Evolutionary conservation across 2,329 filamentous ascomycete species (phyloP).

Genomic region (Phialophora macrospora): DNA sequence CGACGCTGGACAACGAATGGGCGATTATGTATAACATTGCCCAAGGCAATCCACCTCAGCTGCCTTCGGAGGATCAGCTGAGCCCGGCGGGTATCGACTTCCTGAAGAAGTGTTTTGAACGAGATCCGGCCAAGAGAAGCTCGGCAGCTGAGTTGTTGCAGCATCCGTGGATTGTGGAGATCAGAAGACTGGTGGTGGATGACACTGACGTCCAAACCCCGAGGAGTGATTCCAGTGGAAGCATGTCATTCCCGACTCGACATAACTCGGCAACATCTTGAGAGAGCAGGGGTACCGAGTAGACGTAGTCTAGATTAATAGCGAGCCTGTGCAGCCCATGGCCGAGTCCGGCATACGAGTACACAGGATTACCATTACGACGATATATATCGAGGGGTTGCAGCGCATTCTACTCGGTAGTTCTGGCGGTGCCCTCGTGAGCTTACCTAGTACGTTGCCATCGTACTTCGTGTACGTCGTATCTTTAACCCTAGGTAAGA

Average conservation of each 20-base stretch:
- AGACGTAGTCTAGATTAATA: neutral
- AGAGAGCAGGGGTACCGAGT: neutral
- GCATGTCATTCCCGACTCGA: slow-evolving; percentile 26
- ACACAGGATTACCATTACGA: no score
- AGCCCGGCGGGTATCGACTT: slow-evolving; percentile 87
- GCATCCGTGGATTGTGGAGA: slow-evolving; percentile 79
- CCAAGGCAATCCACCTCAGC: slow-evolving; percentile 87
- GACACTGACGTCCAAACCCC: slow-evolving; percentile 37
- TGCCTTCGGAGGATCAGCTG: slow-evolving; percentile 82
- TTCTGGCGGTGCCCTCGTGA: no score
- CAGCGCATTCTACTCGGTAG: no score
- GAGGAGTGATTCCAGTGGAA: slow-evolving; percentile 33
- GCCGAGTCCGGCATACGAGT: neutral
- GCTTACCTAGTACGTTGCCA: no score
- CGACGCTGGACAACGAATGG: slow-evolving; percentile 96
- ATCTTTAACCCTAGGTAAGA: no score
- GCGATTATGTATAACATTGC: slow-evolving; percentile 99
- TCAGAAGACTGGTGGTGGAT: slow-evolving; percentile 54
- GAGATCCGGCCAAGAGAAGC: slow-evolving; percentile 77
- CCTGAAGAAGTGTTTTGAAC: slow-evolving; percentile 80
- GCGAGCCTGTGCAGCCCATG: neutral
- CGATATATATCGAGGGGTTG: neutral
- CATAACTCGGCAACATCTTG: slow-evolving; percentile 27
- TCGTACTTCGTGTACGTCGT: slow-evolving; percentile 16
- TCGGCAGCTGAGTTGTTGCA: slow-evolving; percentile 88